These are phyloP conservation scores for Colletotrichum gigasporum DNA, from an alignment of 2,329 filamentous ascomycete species.

Conservation along the genomic window DNA sequence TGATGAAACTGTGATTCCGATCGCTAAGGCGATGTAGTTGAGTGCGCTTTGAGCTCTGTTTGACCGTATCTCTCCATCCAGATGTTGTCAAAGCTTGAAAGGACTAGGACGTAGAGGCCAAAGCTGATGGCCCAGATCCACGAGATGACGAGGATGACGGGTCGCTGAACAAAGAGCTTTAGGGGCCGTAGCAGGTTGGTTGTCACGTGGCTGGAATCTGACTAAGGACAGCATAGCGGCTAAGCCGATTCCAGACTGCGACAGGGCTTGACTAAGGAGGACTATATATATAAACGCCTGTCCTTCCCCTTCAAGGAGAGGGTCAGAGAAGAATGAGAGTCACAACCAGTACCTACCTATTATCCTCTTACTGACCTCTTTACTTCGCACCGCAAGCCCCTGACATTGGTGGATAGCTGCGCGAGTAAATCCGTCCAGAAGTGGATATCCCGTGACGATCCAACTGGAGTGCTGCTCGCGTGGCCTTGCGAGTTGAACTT, in stretches of 20 bases:
- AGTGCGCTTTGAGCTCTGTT: conserved; percentile 54
- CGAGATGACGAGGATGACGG: conserved; percentile 57
- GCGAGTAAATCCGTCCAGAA: conserved; percentile 24
- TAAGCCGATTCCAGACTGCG: too few species aligned
- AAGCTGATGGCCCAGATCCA: conserved; percentile 57
- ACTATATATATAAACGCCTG: too few species aligned
- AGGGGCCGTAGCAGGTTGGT: conserved; percentile 54
- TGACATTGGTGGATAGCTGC: conserved; percentile 40
- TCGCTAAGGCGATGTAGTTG: conserved; percentile 60
- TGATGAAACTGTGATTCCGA: conserved; percentile 50
- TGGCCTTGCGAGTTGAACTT: conserved; percentile 40
- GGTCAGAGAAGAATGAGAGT: too few species aligned
- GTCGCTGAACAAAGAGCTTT: conserved; percentile 55
- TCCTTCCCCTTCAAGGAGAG: too few species aligned
- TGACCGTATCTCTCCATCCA: conserved; percentile 57
- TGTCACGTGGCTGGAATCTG: too few species aligned
- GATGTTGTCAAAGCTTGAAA: conserved; percentile 61
- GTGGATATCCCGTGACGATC: neutral
- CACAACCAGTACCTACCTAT: too few species aligned
- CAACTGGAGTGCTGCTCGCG: neutral
- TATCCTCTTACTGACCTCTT: too few species aligned
- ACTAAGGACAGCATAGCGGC: too few species aligned
- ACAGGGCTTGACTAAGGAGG: too few species aligned
- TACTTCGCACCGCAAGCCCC: too few species aligned
- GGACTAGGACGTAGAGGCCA: conserved; percentile 60